Evolutionary conservation across 1,139 yeast genomes (phyloP).

Genomic region (Kodamaea suecica): DNA sequence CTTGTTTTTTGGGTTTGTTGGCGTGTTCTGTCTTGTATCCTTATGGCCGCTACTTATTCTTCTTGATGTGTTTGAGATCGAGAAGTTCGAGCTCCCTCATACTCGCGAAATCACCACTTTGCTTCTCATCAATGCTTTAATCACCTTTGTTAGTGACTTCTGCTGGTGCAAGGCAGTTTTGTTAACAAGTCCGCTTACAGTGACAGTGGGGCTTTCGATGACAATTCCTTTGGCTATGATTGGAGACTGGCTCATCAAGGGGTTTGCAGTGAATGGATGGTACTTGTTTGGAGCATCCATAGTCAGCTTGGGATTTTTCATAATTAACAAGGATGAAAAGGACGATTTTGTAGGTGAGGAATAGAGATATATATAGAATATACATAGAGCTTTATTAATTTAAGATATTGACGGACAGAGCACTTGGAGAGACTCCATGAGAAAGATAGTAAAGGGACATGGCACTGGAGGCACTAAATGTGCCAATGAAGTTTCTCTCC

Average conservation of each 20-base stretch:
- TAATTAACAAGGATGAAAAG: slow-evolving; percentile 76
- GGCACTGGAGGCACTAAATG: too few species aligned
- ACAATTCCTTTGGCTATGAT: slow-evolving; percentile 94
- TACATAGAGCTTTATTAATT: not conserved
- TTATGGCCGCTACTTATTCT: slow-evolving; percentile 80
- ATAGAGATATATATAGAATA: slow-evolving; percentile 2
- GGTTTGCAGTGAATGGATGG: slow-evolving; percentile 53
- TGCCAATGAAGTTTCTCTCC: too few species aligned
- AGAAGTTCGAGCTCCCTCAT: slow-evolving; percentile 68
- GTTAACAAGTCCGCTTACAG: slow-evolving; percentile 88
- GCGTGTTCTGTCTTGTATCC: slow-evolving; percentile 69
- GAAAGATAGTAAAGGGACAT: too few species aligned
- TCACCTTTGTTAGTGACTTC: slow-evolving; percentile 83
- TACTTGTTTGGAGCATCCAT: slow-evolving; percentile 78
- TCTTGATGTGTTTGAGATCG: slow-evolving; percentile 61
- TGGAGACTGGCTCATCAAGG: slow-evolving; percentile 78
- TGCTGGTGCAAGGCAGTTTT: slow-evolving; percentile 96
- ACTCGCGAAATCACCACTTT: slow-evolving; percentile 50
- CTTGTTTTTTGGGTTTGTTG: slow-evolving; percentile 91
- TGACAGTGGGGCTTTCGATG: slow-evolving; percentile 88
- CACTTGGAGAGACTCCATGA: too few species aligned
- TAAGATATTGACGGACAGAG: too few species aligned
- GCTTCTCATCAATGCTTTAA: slow-evolving; percentile 61
- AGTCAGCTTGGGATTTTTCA: slow-evolving; percentile 78
- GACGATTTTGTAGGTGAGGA: slow-evolving; percentile 42